These are phyloP conservation scores for Puya raimondii DNA, from an alignment of 176 grass and related monocot genomes.

Conservation along the genomic window DNA sequence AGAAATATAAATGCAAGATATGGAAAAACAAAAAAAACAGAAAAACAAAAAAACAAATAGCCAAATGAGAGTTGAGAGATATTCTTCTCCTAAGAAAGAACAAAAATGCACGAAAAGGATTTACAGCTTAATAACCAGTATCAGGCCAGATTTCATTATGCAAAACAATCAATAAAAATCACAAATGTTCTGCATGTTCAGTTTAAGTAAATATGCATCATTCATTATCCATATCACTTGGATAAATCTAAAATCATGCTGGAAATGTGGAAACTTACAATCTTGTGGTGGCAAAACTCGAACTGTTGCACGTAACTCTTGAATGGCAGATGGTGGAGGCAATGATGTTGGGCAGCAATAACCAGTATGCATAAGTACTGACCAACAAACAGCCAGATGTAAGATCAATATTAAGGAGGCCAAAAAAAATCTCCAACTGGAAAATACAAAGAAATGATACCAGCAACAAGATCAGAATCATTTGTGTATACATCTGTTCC, in stretches of 20 bases:
- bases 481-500: slow-evolving; percentile 91
- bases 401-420: slow-evolving; percentile 12
- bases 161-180: too few relatives aligned
- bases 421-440: background rate
- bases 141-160: too few relatives aligned
- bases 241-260: background rate
- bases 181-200: too few relatives aligned
- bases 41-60: too few relatives aligned
- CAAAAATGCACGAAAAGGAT: too few relatives aligned
- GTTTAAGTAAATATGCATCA: too few relatives aligned
- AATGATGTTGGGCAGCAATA: slow-evolving; percentile 81
- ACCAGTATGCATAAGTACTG: slow-evolving; percentile 97
- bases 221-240: background rate
- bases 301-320: slow-evolving; percentile 65
- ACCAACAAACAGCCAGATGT: slow-evolving; percentile 17
- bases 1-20: too few relatives aligned
- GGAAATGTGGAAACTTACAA: slow-evolving; percentile 25
- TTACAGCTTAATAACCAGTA: too few relatives aligned
- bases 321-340: slow-evolving; percentile 65
- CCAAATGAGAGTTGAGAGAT: too few relatives aligned
- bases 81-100: too few relatives aligned
- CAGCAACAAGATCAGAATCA: slow-evolving; percentile 94
- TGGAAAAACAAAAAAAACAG: too few relatives aligned
- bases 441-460: slow-evolving; percentile 25
- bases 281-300: slow-evolving; percentile 71